Percentiles rank a stretch among this genome's conserved stretches.
These are phyloP conservation scores for Vitis hybrid DNA, from an alignment of 177 flowering plant species.

Conservation along the genomic window DNA sequence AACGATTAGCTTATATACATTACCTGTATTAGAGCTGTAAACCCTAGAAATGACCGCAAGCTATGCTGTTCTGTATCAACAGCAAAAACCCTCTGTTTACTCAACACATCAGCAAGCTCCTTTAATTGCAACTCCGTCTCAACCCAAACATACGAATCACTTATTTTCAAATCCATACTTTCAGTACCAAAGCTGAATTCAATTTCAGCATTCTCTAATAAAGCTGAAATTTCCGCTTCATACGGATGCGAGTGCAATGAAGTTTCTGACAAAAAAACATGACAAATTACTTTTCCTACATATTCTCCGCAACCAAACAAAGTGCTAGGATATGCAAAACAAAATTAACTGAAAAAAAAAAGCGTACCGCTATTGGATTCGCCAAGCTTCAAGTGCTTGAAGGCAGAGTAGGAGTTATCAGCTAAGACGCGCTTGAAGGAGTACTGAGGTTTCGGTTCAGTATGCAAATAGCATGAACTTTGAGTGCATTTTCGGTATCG, in stretches of 20 bases:
- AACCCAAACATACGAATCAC: conserved; percentile 63
- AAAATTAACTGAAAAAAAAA: neutral
- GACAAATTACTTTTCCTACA: neutral
- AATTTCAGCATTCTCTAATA: conserved; percentile 37
- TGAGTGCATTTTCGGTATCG: conserved; percentile 24
- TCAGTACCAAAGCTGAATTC: conserved; percentile 16
- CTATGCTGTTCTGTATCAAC: conserved; percentile 98
- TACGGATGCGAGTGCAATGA: conserved; percentile 44
- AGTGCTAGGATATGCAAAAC: neutral
- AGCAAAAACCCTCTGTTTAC: conserved; percentile 61
- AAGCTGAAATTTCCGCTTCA: conserved; percentile 36
- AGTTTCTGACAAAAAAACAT: conserved; percentile 15
- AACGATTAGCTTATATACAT: neutral
- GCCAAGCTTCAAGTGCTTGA: conserved; percentile 53
- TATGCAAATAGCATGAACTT: conserved; percentile 42
- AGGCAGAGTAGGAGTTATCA: conserved; percentile 65
- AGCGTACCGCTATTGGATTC: conserved; percentile 18
- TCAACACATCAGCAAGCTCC: conserved; percentile 59
- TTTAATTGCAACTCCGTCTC: conserved; percentile 52
- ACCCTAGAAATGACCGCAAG: conserved; percentile 79
- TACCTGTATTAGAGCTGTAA: conserved; percentile 89
- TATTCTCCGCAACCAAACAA: conserved; percentile 5
- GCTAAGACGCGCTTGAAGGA: conserved; percentile 62
- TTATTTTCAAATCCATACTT: conserved; percentile 23
- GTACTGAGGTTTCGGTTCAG: conserved; percentile 55